Percentiles rank a stretch among this genome's conserved stretches.
phyloP scores from a whole-genome alignment of 75 land plant genomes.

The Cupressus sempervirens region DNA sequence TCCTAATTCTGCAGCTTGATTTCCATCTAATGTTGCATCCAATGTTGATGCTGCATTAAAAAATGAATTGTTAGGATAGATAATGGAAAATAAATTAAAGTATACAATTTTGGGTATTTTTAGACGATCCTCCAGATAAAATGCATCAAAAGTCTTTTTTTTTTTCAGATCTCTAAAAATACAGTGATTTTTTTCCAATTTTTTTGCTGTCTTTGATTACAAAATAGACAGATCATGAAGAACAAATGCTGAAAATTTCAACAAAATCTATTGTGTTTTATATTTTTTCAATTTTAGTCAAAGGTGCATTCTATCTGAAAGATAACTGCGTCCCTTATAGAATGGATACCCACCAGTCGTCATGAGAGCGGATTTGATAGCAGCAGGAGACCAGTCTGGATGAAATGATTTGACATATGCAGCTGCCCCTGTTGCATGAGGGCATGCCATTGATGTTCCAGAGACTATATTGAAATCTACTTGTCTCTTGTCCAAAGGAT shows the following conservation, averaged over 20 bases:
- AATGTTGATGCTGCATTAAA: not conserved
- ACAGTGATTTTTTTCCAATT: too few species aligned
- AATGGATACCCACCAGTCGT: slow-evolving; percentile 5
- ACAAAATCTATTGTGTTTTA: too few species aligned
- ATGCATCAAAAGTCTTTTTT: slow-evolving; percentile 26
- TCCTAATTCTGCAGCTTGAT: not conserved
- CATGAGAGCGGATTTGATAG: slow-evolving; percentile 20
- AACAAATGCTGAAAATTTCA: too few species aligned
- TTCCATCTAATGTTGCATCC: not conserved
- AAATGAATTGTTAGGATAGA: not conserved
- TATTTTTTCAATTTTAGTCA: too few species aligned
- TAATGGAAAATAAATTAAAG: not conserved
- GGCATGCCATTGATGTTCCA: slow-evolving; percentile 14
- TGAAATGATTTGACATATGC: slow-evolving; percentile 8
- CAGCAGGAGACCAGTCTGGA: slow-evolving; percentile 22
- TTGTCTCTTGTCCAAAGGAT: not conserved
- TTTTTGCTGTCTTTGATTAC: too few species aligned
- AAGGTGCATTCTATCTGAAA: too few species aligned
- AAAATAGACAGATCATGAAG: too few species aligned
- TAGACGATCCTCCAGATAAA: slow-evolving; percentile 15
- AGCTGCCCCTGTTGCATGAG: slow-evolving; percentile 10
- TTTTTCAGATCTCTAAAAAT: too few species aligned
- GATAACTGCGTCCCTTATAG: too few species aligned
- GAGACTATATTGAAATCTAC: not conserved
- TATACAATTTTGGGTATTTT: not conserved